Evolutionary conservation across 202 grass and related monocot genomes (phyloP).

Genomic region (Schoenoplectus triqueter): DNA sequence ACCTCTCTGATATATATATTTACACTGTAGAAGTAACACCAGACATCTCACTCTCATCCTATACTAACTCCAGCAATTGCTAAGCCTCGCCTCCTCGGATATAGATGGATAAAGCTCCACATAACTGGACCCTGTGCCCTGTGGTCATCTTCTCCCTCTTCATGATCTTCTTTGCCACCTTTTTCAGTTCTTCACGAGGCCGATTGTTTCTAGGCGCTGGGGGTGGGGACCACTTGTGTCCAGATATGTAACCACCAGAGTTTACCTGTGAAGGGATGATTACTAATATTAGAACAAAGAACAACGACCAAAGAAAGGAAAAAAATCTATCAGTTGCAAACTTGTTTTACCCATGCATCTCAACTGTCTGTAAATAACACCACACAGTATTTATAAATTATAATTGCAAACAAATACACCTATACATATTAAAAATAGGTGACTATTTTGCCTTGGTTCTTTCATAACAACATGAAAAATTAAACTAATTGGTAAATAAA

Average conservation of each 20-base stretch:
- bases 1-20: no score
- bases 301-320: background rate
- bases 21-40: no score
- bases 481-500: no score
- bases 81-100: conserved; percentile 58
- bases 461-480: no score
- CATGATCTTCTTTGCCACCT: conserved; percentile 80
- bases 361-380: no score
- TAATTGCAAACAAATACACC: no score
- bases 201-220: conserved; percentile 48
- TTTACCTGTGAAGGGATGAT: conserved; percentile 1
- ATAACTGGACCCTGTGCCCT: conserved; percentile 53
- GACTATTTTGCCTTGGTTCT: no score
- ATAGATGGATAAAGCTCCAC: conserved; percentile 78
- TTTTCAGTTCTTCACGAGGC: conserved; percentile 52
- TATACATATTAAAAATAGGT: no score
- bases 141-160: conserved; percentile 86
- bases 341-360: no score
- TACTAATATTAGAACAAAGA: background rate
- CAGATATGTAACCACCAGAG: background rate
- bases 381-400: no score
- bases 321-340: background rate
- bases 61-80: background rate
- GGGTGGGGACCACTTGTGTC: conserved; percentile 26
- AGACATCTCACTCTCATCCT: no score